phyloP scores from a whole-genome alignment of 2,329 filamentous ascomycete genomes.

The Trichoderma arundinaceum region DNA sequence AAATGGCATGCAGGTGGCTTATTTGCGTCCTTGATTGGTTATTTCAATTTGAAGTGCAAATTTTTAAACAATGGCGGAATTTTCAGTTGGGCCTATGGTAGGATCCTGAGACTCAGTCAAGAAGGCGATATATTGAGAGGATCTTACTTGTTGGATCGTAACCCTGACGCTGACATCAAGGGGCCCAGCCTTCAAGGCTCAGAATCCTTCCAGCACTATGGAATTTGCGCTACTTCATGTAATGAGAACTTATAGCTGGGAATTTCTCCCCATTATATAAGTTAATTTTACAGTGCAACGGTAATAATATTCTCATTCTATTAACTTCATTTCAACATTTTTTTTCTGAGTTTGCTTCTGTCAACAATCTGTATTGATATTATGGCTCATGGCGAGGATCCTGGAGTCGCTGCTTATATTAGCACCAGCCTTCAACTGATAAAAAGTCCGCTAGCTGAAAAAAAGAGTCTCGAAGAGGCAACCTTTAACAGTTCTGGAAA shows the following conservation, averaged over 20 bases:
- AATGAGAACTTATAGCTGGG: too few relatives aligned
- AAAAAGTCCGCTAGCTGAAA: background rate
- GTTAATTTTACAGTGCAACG: background rate
- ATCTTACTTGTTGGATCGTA: background rate
- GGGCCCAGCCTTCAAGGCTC: too few relatives aligned
- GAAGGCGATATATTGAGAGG: background rate
- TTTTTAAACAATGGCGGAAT: background rate
- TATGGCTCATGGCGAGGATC: background rate
- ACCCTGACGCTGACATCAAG: background rate
- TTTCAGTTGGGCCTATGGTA: background rate
- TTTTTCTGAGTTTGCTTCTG: too few relatives aligned
- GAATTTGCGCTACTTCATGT: background rate
- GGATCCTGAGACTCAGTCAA: background rate
- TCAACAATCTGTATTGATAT: background rate
- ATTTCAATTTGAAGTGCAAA: background rate
- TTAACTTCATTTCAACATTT: too few relatives aligned
- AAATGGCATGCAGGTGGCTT: background rate
- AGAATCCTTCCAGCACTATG: background rate
- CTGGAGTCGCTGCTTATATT: background rate
- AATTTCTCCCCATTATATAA: too few relatives aligned
- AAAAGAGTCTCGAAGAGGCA: background rate
- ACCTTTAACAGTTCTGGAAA: background rate
- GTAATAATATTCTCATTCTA: background rate
- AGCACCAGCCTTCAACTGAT: background rate
- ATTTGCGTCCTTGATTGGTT: background rate